A percentile compares a stretch with the other conserved stretches of the same genome.
Evolutionary conservation across 176 grass and related monocot genomes (phyloP).

Genomic region (Juncus effusus): DNA sequence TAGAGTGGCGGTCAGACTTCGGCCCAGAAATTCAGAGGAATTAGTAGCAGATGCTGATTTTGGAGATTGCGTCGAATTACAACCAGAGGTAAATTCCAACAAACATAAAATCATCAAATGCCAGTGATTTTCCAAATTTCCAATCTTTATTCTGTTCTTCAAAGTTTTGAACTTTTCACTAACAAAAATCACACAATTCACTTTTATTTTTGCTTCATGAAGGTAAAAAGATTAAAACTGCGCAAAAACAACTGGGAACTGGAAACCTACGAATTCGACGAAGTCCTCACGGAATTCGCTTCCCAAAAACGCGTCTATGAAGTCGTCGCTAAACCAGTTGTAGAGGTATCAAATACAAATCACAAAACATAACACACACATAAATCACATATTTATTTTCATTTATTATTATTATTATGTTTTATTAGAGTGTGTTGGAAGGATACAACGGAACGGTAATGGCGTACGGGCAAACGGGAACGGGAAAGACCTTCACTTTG

Average conservation of each 20-base stretch:
- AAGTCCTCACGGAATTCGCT: conserved; percentile 95
- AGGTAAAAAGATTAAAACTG: conserved; percentile 99
- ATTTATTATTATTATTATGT: conserved; percentile 4
- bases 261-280: conserved; percentile 92
- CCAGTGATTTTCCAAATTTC: neutral
- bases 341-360: conserved; percentile 53
- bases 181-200: neutral
- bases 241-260: conserved; percentile 99
- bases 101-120: neutral
- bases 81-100: conserved; percentile 59
- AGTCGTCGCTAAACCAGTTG: conserved; percentile 98
- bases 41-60: conserved; percentile 85
- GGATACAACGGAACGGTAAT: conserved; percentile 99
- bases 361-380: neutral
- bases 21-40: conserved; percentile 86
- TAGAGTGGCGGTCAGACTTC: conserved; percentile 94
- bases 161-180: conserved; percentile 9
- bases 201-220: conserved; percentile 34
- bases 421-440: conserved; percentile 87
- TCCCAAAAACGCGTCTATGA: conserved; percentile 99
- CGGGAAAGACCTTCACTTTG: conserved; percentile 98
- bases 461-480: conserved; percentile 99
- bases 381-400: conserved; percentile 6
- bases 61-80: conserved; percentile 93
- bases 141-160: neutral